Percentiles rank a stretch among this genome's conserved stretches.
phyloP scores from a whole-genome alignment of 139 green algal genomes.

The Haematococcus sp. region DNA sequence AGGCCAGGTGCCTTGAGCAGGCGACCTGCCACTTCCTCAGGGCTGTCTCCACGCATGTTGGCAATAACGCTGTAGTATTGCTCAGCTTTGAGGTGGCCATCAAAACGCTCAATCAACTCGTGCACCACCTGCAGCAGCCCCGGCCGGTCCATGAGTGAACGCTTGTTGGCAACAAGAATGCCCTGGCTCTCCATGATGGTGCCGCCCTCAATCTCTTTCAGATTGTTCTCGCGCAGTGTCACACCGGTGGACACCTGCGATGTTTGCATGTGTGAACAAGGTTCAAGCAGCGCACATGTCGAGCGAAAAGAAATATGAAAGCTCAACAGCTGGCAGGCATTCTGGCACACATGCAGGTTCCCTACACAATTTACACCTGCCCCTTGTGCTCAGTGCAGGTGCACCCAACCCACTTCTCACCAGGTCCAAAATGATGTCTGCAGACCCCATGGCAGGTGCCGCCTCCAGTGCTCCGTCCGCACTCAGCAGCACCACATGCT shows the following conservation, averaged over 20 bases:
- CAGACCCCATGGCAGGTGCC: conserved; percentile 92
- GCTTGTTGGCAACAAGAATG: conserved; percentile 78
- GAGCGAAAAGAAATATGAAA: no score
- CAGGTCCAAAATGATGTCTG: conserved; percentile 98
- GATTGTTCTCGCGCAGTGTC: conserved; percentile 97
- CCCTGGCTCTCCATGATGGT: conserved; percentile 82
- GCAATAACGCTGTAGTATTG: conserved; percentile 87
- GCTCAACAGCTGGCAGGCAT: no score
- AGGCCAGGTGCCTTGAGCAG: conserved; percentile 59
- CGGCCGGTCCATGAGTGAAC: conserved; percentile 61
- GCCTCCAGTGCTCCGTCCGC: conserved; percentile 95
- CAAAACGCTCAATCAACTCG: conserved; percentile 95
- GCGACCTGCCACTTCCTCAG: conserved; percentile 74
- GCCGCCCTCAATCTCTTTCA: conserved; percentile 84
- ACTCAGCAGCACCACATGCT: conserved; percentile 80
- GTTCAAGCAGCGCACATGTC: no score
- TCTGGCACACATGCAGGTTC: no score
- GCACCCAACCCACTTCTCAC: conserved; percentile 35
- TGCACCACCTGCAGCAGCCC: conserved; percentile 65
- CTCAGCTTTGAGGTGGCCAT: conserved; percentile 90
- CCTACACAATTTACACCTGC: no score
- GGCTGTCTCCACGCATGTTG: conserved; percentile 82
- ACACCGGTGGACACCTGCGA: conserved; percentile 65
- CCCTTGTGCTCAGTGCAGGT: no score
- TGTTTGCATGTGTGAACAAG: no score